Conservation (phyloP, 345 rosid genomes). For the Kernera saxatilis region DNA sequence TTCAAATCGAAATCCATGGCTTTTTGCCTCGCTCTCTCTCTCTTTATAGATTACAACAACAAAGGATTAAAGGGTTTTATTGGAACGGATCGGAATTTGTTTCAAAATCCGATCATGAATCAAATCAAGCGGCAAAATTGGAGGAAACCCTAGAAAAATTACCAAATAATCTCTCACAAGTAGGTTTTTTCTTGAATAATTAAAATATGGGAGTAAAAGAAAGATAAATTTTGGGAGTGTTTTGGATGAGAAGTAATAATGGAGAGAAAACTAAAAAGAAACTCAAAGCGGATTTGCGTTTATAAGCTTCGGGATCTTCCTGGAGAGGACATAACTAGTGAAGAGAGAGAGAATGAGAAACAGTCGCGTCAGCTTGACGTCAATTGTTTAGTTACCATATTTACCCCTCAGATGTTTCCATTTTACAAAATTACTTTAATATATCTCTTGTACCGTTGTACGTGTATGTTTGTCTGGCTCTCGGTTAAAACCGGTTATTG, state of each 20-base stretch:
- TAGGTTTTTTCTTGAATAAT: background rate
- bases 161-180: background rate
- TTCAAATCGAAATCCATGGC: slow-evolving; percentile 66
- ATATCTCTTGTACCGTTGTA: background rate
- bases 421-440: background rate
- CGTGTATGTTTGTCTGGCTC: background rate
- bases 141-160: slow-evolving; percentile 21
- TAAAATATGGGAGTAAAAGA: background rate
- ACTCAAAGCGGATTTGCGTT: background rate
- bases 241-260: background rate
- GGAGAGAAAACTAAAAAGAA: background rate
- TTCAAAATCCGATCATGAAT: background rate
- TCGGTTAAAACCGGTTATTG: background rate
- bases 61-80: background rate
- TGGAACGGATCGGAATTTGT: background rate
- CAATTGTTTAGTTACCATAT: background rate
- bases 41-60: background rate
- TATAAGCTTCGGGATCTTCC: slow-evolving; percentile 17
- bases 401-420: background rate
- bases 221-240: background rate
- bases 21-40: background rate
- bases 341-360: background rate
- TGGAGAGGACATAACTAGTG: slow-evolving; percentile 6
- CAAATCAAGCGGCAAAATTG: background rate
- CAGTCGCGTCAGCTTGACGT: slow-evolving; percentile 30